phyloP scores from a whole-genome alignment of 768 basidiomycete species.

The Xerocomus brunneocitrinus region DNA sequence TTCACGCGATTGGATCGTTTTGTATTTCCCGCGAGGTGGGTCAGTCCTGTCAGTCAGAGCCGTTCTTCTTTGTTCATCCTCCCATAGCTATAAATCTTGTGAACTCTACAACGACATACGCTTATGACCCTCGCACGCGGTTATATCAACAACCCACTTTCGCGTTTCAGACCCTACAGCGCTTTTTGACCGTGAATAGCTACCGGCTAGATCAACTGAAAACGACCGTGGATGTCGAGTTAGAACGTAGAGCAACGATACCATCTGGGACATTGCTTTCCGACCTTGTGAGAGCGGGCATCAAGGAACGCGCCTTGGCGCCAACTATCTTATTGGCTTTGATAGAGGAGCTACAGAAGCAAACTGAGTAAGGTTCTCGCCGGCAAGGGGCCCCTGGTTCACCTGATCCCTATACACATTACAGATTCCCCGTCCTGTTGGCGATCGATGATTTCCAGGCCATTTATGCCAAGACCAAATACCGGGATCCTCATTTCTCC shows the following conservation, averaged over 20 bases:
- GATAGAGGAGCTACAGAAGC: slow-evolving; percentile 56
- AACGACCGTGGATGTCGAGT: slow-evolving; percentile 37
- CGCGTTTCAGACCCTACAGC: slow-evolving; percentile 58
- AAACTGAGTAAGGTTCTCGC: slow-evolving; percentile 49
- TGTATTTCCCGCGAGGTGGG: slow-evolving; percentile 80
- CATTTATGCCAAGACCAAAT: slow-evolving; percentile 60
- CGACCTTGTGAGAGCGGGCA: slow-evolving; percentile 55
- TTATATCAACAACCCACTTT: slow-evolving; percentile 72
- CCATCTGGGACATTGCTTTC: slow-evolving; percentile 46
- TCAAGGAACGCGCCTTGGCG: slow-evolving; percentile 48
- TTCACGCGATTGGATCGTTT: slow-evolving; percentile 68
- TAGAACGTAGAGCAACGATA: slow-evolving; percentile 45
- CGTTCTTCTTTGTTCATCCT: background rate
- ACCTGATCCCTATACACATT: background rate
- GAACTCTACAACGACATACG: slow-evolving; percentile 67
- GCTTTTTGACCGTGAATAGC: slow-evolving; percentile 57
- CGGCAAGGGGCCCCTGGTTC: background rate
- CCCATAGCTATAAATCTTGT: slow-evolving; percentile 52
- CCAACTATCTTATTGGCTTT: slow-evolving; percentile 55
- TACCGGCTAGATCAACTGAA: slow-evolving; percentile 38
- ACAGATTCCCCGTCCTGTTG: slow-evolving; percentile 71
- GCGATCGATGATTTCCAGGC: slow-evolving; percentile 89
- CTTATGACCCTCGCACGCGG: slow-evolving; percentile 70
- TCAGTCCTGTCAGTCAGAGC: background rate
- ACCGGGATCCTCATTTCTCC: slow-evolving; percentile 70